Base-by-base conservation (phyloP, 768 basidiomycete genomes). In the Boletus barrowsii region DNA sequence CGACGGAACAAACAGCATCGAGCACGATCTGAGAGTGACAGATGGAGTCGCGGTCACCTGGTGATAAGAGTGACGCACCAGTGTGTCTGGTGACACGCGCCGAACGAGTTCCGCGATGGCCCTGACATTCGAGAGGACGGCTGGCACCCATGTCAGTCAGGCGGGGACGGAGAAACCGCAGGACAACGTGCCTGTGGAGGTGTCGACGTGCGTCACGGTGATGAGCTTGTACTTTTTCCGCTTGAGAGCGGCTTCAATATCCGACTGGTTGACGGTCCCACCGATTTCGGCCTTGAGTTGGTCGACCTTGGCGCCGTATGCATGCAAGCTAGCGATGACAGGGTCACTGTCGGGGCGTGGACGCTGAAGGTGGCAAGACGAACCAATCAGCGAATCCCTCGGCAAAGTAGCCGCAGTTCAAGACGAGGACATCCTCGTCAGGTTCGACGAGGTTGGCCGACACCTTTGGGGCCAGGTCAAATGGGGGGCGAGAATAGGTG, bases 1-100 rank as follows among this genome's bases (percentile, higher is more conserved):
- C 97, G 15, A 98, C 93, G 2, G 93, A 88, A 73, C 97, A 99
- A 26, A 99, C 97, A n/a, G 84, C 92, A 66, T 99, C 97, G 54
- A 93, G 77, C 9, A 90, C 76, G 41, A 93, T 76, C 87, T 89
- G 53, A 22, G n/a, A 18, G 35, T 13, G 43, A 46, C 8, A 47
- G 36, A 37, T 62, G 45, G 47, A 22, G 11, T 15, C 3, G 17
- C 11, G 2, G 39, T 22, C 37, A 36, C 49, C 2, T 39, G 26
- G n/a, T 5, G 40, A 14, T 24, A 36, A 10, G 50, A 18, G 30
- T 66, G 56, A 61, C 66, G 33, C 60, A 92, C 89, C 56, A 99
- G 76, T 1, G 94, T 93, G 11, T 90, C 82, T 2, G 96, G 95
- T 0, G 92, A 93, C 55, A 90, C 81, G 26, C 79, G 76, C 58